Evolutionary conservation across 768 basidiomycete genomes (phyloP), one percentile per base, ranked within the genome.

Genomic region (Rhizopogon sp.): DNA sequence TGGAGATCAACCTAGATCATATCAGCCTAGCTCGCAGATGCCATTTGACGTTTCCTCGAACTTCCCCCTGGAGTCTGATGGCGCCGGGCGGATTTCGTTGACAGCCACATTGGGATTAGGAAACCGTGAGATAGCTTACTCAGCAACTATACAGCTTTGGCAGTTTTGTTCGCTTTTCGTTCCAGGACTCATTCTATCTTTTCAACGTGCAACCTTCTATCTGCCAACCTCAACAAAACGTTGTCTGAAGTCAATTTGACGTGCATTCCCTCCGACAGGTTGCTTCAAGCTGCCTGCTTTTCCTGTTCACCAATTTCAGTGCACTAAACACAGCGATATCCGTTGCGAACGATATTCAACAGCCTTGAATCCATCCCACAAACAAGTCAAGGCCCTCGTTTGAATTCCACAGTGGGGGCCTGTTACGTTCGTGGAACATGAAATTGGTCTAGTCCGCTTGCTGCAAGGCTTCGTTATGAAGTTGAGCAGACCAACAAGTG

Each of bases 401-500:
- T 60, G 65, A 39, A 47, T 63, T 63, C 39, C 62, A 81, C 72
- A 71, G 71, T 75, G 64, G 72, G 78, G 76, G 78, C 74, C 79
- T 85, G 84, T 86, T 86, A 86, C 83, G 83, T 80, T 81, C 73
- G 77, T 86, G 84, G 84, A 80, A 86, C 58, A 86, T 72, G 57
- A 56, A 83, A 56, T 58, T 63, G 69, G 64, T 70, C 56, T 62
- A 62, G 59, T 62, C 58, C 65, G 67, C 67, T 69, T 75, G 78
- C 84, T 76, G 71, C 62, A 56, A 56, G 64, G 68, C 70, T 66
- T 78, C 81, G 84, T 86, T 77, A 79, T 86, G 83, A 74, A 67
- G 71, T 61, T 58, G 68, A 62, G 71, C 70, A 77, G 82, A 60
- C 39, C 61, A 56, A 73, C 79, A 73, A 70, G 72, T 72, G 68